Percentiles rank a stretch among this genome's conserved stretches.
These are phyloP conservation scores for Diutina mesorugosa DNA, from an alignment of 1,139 yeast genomes.

Conservation along the genomic window DNA sequence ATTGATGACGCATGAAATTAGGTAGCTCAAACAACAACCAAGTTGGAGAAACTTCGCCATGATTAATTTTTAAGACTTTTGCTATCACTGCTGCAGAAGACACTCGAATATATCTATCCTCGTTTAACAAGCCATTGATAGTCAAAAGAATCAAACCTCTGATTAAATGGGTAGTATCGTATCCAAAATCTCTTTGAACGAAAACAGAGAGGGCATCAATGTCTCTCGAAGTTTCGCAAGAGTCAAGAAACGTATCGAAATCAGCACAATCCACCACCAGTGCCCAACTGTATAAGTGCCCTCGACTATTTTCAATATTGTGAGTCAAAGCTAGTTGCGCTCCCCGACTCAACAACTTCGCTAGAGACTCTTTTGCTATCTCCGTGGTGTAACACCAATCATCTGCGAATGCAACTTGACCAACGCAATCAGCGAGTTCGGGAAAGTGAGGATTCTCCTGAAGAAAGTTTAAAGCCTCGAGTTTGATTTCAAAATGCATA, in stretches of 20 bases:
- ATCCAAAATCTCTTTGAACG: neutral
- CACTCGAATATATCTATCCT: neutral
- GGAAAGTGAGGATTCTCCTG: neutral
- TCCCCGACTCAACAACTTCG: neutral
- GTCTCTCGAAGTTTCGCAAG: neutral
- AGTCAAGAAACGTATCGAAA: neutral
- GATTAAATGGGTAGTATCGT: neutral
- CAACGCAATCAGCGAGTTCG: neutral
- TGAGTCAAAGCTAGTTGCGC: neutral
- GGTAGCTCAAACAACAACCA: neutral
- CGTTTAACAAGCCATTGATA: neutral
- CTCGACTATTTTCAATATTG: neutral
- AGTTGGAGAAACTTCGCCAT: neutral
- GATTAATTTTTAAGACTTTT: neutral
- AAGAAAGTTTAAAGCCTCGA: neutral
- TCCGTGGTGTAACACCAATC: neutral
- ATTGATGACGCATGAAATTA: neutral
- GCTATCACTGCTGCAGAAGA: neutral
- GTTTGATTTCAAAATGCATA: neutral
- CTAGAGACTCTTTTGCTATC: neutral
- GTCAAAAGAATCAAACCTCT: neutral
- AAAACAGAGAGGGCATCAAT: neutral
- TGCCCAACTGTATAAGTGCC: neutral
- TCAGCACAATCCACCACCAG: neutral
- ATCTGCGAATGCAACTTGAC: neutral